phyloP scores from a whole-genome alignment of 768 basidiomycete species.

The Xerocomus potaroensis region DNA sequence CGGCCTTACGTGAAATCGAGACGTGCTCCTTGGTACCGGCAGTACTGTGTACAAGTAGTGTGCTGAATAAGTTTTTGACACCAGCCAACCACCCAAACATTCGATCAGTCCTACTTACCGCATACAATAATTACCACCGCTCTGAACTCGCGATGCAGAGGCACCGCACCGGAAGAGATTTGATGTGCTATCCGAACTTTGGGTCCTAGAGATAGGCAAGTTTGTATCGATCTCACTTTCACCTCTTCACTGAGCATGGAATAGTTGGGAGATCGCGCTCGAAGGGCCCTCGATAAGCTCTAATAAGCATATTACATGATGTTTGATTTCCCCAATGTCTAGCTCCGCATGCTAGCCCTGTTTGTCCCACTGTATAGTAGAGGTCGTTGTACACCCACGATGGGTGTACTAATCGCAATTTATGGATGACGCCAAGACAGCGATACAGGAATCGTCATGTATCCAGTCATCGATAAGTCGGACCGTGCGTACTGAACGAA shows the following conservation, averaged over 20 bases:
- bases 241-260: conserved; percentile 6
- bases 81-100: conserved; percentile 8
- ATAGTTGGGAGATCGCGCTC: conserved; percentile 7
- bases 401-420: no score
- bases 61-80: conserved; percentile 6
- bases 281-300: conserved; percentile 17
- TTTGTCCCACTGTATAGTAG: conserved; percentile 14
- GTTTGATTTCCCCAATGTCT: background rate
- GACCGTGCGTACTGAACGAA: conserved; percentile 1
- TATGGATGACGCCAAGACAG: background rate
- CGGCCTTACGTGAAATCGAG: no score
- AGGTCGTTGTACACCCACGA: conserved; percentile 9
- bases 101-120: conserved; percentile 6
- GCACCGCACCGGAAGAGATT: conserved; percentile 6
- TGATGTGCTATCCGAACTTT: conserved; percentile 18
- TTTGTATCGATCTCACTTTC: conserved; percentile 17
- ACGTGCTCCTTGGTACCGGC: no score
- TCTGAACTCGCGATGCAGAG: conserved; percentile 14
- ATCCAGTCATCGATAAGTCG: conserved; percentile 13
- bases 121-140: background rate
- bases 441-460: conserved; percentile 11
- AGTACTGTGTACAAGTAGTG: no score
- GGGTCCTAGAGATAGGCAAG: conserved; percentile 15
- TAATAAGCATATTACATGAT: conserved; percentile 4
- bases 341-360: conserved; percentile 1